Evolutionary conservation across 495 filamentous ascomycete genomes (phyloP).

Genomic region (Aspergillus sclerotioniger): DNA sequence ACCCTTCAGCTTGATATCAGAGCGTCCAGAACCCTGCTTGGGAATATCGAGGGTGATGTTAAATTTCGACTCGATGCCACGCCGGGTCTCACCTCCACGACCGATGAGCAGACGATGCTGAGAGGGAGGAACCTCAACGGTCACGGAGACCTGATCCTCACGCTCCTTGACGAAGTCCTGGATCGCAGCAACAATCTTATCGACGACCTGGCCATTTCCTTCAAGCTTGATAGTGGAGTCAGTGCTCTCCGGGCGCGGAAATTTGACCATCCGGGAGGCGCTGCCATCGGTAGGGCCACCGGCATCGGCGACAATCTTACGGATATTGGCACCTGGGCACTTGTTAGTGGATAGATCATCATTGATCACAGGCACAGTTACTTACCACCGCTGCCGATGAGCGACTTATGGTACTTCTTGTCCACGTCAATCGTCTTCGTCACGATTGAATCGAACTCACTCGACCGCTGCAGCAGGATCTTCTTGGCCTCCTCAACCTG

Average conservation of each 20-base stretch:
- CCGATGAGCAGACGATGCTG: conserved; percentile 93
- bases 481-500: conserved; percentile 89
- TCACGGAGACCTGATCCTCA: conserved; percentile 70
- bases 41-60: conserved; percentile 87
- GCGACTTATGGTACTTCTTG: conserved; percentile 81
- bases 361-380: conserved; percentile 11
- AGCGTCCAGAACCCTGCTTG: conserved; percentile 65
- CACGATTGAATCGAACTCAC: conserved; percentile 81
- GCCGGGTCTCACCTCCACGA: conserved; percentile 80
- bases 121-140: conserved; percentile 75
- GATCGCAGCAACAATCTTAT: conserved; percentile 83
- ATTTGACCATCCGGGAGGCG: conserved; percentile 82
- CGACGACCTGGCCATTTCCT: conserved; percentile 76
- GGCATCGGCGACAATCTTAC: conserved; percentile 79
- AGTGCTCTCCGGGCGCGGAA: conserved; percentile 75
- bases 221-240: conserved; percentile 85
- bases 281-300: conserved; percentile 84
- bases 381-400: conserved; percentile 89
- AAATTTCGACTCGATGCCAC: conserved; percentile 85
- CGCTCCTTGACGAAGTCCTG: conserved; percentile 74
- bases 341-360: conserved; percentile 32
- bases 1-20: conserved; percentile 79
- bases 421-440: conserved; percentile 82
- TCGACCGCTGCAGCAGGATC: conserved; percentile 76
- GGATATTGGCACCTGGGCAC: conserved; percentile 74